Base-by-base conservation (phyloP, 2,329 filamentous ascomycete species). In the Botrytis fragariae region DNA sequence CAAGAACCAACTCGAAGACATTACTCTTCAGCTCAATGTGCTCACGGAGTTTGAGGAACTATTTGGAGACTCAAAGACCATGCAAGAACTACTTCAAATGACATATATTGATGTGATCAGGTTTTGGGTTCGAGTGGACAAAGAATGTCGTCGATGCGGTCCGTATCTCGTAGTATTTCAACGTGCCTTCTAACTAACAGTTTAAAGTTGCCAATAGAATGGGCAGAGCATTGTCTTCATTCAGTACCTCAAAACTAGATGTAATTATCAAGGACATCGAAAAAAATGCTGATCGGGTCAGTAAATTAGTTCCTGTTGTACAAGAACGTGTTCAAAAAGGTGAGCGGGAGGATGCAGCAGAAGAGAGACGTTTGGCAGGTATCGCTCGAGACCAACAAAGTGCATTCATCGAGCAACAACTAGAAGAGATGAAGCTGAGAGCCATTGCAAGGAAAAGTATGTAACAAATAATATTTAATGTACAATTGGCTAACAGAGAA, bases 61-160 rank as follows among this genome's bases (percentile, higher is more conserved):
- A 29, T 70, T 70, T n/a, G 68, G 68, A 32, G 25, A 70, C 16
- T 70, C 68, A 37, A 42, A 70, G 18, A 70, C 68, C 18, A 70
- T 70, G 68, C 68, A 70, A 61, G 68, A 60, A 51, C 37, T 70
- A n/a, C 57, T 70, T 18, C 68, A 70, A 22, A 62, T 62, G 57
- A 44, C 57, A 32, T 70, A 62, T 35, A 62, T 62, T 18, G 68
- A 51, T 39, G 35, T 61, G 61, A 51, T 70, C 18, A 42, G 68
- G 8, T 70, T 70, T 32, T 70, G 68, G 68, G 42, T 70, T 60
- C 54, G 68, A n/a, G 57, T 62, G 54, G 68, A 70, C 12, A 62
- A 62, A 45, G 68, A 70, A 48, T 62, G 57, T 42, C 39, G 39
- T 62, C 57, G 68, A 60, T 60, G 68, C 22, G 54, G 68, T 70